Conservation (phyloP, 305 asterid species). For the Solanum chacoense region DNA sequence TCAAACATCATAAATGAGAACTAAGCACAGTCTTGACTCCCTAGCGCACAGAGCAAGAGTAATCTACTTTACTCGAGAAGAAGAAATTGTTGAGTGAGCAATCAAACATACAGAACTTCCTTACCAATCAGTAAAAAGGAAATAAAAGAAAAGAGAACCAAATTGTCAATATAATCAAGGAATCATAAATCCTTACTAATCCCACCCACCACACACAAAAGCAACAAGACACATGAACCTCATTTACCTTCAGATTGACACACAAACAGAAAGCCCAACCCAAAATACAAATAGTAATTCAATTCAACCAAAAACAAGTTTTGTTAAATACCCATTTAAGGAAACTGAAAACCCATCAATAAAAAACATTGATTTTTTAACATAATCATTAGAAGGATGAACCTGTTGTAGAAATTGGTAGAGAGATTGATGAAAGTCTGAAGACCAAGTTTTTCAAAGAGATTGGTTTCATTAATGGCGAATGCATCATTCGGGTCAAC, state of each 20-base stretch:
- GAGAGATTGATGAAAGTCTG: slow-evolving; percentile 69
- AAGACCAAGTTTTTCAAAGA: slow-evolving; percentile 70
- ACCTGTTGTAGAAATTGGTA: slow-evolving; percentile 84
- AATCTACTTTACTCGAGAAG: not conserved
- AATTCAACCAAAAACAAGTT: not conserved
- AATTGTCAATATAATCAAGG: not conserved
- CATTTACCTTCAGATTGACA: not conserved
- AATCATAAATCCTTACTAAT: not conserved
- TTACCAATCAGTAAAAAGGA: not conserved
- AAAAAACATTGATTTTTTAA: not conserved
- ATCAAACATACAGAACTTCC: not conserved
- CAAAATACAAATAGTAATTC: not conserved
- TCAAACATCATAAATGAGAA: not conserved
- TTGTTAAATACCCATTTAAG: not conserved
- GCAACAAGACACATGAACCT: not conserved
- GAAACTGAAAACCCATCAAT: not conserved
- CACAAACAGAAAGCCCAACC: not conserved
- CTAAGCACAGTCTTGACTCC: not conserved
- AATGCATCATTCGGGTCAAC: slow-evolving; percentile 55
- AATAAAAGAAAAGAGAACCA: not conserved
- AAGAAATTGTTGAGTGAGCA: not conserved
- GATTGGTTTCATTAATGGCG: slow-evolving; percentile 65
- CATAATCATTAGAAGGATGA: not conserved
- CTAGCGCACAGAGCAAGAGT: not conserved
- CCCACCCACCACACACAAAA: not conserved